Evolutionary conservation across 208 protist species (phyloP).

Genomic region (Wallacemonas collosoma): DNA sequence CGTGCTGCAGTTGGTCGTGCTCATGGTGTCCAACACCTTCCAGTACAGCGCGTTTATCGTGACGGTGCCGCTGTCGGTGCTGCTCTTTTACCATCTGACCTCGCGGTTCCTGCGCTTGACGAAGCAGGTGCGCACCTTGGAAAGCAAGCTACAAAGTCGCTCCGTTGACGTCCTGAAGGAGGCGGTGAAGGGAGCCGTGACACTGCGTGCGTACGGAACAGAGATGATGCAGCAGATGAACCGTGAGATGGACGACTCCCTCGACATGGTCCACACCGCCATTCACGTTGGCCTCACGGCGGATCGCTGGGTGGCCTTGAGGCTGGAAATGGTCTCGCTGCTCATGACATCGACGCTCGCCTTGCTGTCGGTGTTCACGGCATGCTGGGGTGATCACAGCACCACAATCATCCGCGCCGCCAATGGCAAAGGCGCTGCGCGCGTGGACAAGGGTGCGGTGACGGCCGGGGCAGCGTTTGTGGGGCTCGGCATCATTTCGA

Average conservation of each 20-base stretch:
- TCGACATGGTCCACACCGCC: slow-evolving; percentile 64
- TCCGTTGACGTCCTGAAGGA: slow-evolving; percentile 65
- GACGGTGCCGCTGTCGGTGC: slow-evolving; percentile 60
- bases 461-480: slow-evolving; percentile 44
- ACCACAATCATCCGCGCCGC: slow-evolving; percentile 22
- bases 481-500: slow-evolving; percentile 63
- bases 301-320: slow-evolving; percentile 73
- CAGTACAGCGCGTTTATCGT: slow-evolving; percentile 63
- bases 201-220: slow-evolving; percentile 61
- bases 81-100: slow-evolving; percentile 77
- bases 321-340: slow-evolving; percentile 70
- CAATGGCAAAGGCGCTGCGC: slow-evolving; percentile 4
- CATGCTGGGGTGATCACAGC: slow-evolving; percentile 23
- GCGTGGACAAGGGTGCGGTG: slow-evolving; percentile 23
- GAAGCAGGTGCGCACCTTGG: slow-evolving; percentile 71
- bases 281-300: slow-evolving; percentile 49
- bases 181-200: slow-evolving; percentile 57
- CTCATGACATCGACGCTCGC: slow-evolving; percentile 63
- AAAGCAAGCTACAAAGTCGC: slow-evolving; percentile 49
- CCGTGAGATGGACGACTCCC: slow-evolving; percentile 55
- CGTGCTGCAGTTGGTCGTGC: slow-evolving; percentile 58
- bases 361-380: slow-evolving; percentile 56
- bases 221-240: slow-evolving; percentile 40
- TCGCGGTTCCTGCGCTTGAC: slow-evolving; percentile 64
- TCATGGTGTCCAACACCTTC: slow-evolving; percentile 64